A percentile compares a stretch with the other conserved stretches of the same genome.
phyloP scores from a whole-genome alignment of 2,329 filamentous ascomycete genomes.

The Pseudogymnoascus sp. region DNA sequence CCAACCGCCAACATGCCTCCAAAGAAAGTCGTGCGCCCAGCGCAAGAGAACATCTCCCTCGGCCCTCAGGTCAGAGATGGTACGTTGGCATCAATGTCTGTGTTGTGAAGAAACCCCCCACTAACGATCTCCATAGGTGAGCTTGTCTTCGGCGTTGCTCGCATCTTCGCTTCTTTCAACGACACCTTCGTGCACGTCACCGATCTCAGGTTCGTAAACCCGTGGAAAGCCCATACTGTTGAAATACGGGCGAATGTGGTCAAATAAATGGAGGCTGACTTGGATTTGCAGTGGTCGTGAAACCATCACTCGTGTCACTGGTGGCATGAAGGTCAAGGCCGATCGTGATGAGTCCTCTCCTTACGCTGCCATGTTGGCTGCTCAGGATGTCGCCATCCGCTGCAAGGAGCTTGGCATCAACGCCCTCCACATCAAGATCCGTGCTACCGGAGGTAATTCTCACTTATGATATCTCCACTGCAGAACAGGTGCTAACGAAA shows the following conservation, averaged over 20 bases:
- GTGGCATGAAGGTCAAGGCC: conserved; percentile 99
- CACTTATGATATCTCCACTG: background rate
- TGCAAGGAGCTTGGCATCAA: conserved; percentile 83
- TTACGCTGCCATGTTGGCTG: conserved; percentile 99
- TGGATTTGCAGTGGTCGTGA: conserved; percentile 87
- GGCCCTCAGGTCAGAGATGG: conserved; percentile 95
- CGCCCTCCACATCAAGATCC: conserved; percentile 99
- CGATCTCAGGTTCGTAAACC: conserved; percentile 74
- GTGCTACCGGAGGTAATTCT: conserved; percentile 80
- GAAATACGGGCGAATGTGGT: conserved; percentile 22
- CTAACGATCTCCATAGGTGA: conserved; percentile 42
- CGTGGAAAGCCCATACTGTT: conserved; percentile 15
- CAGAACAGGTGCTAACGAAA: conserved; percentile 7
- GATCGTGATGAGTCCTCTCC: conserved; percentile 99
- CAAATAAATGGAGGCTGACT: conserved; percentile 48
- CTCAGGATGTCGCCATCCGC: conserved; percentile 90
- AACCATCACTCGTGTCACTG: conserved; percentile 99
- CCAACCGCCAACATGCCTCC: conserved; percentile 70
- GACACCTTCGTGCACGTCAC: conserved; percentile 87
- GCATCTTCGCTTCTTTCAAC: conserved; percentile 69
- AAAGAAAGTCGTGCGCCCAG: conserved; percentile 77
- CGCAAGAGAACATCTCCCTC: conserved; percentile 96
- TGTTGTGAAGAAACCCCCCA: conserved; percentile 4
- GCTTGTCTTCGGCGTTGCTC: conserved; percentile 70
- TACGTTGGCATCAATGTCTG: conserved; percentile 40